A percentile compares a stretch with the other conserved stretches of the same genome.
Conservation (phyloP, 2,329 filamentous ascomycete genomes). For the Claviceps cyperi region DNA sequence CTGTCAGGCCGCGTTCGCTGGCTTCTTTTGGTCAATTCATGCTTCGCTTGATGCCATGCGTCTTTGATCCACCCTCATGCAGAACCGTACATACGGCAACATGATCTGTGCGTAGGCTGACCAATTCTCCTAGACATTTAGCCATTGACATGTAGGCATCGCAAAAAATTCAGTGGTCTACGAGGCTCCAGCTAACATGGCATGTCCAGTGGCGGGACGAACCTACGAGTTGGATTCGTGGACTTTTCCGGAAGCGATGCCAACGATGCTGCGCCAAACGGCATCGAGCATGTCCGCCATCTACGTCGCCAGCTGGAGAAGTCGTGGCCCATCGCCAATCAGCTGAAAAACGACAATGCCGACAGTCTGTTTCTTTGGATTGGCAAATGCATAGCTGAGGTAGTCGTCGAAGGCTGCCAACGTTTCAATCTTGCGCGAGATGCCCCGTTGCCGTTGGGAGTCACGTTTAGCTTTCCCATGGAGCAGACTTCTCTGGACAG, state of each 20-base stretch:
- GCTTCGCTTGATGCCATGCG: no score
- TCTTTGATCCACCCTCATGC: no score
- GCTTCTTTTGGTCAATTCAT: no score
- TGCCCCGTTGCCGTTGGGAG: slow-evolving; percentile 44
- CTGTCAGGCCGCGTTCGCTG: no score
- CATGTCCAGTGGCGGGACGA: slow-evolving; percentile 46
- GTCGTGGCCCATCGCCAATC: slow-evolving; percentile 60
- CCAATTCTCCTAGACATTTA: slow-evolving; percentile 30
- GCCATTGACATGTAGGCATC: slow-evolving; percentile 50
- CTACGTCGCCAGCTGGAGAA: slow-evolving; percentile 50
- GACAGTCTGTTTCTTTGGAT: slow-evolving; percentile 73
- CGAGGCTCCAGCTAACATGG: not conserved
- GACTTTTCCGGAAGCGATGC: slow-evolving; percentile 34
- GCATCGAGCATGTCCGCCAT: slow-evolving; percentile 13
- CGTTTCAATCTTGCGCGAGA: slow-evolving; percentile 26
- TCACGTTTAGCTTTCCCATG: slow-evolving; percentile 61
- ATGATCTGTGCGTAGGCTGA: slow-evolving; percentile 2
- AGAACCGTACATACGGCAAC: not conserved
- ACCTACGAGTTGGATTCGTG: slow-evolving; percentile 53
- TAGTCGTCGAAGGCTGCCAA: slow-evolving; percentile 45
- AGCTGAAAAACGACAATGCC: slow-evolving; percentile 59
- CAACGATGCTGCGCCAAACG: slow-evolving; percentile 6
- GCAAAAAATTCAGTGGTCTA: not conserved
- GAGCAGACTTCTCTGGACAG: slow-evolving; percentile 46
- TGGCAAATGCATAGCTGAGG: slow-evolving; percentile 59